Evolutionary conservation across 2,329 filamentous ascomycete genomes (phyloP).

Genomic region (Aspergillus fumigatiaffinis): DNA sequence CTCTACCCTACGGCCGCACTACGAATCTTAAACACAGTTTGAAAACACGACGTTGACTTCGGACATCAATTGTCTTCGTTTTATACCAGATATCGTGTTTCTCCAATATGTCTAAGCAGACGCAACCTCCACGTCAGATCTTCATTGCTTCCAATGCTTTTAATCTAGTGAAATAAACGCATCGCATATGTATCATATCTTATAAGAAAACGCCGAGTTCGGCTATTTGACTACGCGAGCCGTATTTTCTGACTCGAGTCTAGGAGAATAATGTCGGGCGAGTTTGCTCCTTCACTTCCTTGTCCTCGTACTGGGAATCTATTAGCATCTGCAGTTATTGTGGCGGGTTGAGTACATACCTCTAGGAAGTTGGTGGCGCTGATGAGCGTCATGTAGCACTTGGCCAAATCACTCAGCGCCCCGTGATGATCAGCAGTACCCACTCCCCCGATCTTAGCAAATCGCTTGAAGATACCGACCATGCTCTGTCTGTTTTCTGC

Average conservation of each 20-base stretch:
- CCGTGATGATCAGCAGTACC: slow-evolving; percentile 50
- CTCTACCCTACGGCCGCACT: not conserved
- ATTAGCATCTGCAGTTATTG: slow-evolving; percentile 10
- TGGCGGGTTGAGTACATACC: slow-evolving; percentile 50
- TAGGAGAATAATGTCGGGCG: slow-evolving; percentile 33
- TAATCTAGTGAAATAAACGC: not conserved
- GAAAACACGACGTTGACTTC: too few relatives aligned
- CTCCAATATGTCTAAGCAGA: not conserved
- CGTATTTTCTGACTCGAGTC: slow-evolving; percentile 2
- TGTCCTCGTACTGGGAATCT: slow-evolving; percentile 40
- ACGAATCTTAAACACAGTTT: not conserved
- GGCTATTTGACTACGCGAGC: not conserved
- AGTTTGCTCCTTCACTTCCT: slow-evolving; percentile 28
- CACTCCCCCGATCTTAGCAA: slow-evolving; percentile 67
- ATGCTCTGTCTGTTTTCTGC: slow-evolving; percentile 78
- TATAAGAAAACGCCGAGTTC: not conserved
- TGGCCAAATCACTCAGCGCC: slow-evolving; percentile 71
- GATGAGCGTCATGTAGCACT: slow-evolving; percentile 80
- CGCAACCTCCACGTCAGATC: not conserved
- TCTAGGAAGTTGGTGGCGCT: slow-evolving; percentile 79
- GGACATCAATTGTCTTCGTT: not conserved
- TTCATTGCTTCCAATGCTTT: not conserved
- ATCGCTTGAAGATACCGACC: slow-evolving; percentile 84
- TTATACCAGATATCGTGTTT: not conserved
- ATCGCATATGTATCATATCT: not conserved